These are phyloP conservation scores for Fraxinus ornus DNA, from an alignment of 305 asterid species.

Conservation along the genomic window DNA sequence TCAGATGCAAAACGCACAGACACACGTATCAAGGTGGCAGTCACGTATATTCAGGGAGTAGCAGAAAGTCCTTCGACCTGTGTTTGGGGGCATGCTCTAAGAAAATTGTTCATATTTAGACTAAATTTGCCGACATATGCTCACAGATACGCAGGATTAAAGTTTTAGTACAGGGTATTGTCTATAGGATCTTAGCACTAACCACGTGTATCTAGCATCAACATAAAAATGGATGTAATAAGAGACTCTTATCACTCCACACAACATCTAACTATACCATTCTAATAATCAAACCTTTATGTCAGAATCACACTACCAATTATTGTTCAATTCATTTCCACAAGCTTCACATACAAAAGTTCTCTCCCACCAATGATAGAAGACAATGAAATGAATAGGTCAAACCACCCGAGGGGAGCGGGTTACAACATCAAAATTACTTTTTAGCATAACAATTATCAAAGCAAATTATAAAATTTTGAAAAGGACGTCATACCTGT, in stretches of 20 bases:
- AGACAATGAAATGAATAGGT: not conserved
- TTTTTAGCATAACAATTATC: not conserved
- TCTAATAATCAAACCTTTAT: not conserved
- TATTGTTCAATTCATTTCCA: not conserved
- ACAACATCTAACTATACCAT: not conserved
- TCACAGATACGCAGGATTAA: not conserved
- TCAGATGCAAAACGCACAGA: not conserved
- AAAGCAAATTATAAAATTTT: not conserved
- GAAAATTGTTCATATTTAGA: not conserved
- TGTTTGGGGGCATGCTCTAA: conserved; percentile 2
- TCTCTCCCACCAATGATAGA: not conserved
- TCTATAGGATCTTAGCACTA: not conserved
- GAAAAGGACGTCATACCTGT: conserved; percentile 47
- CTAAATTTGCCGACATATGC: not conserved
- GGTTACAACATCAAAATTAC: not conserved
- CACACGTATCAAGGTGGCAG: not conserved
- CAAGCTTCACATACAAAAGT: not conserved
- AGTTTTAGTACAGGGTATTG: conserved; percentile 11
- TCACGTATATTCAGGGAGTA: not conserved
- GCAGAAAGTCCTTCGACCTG: not conserved
- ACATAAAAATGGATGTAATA: not conserved
- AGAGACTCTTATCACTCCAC: not conserved
- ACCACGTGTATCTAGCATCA: not conserved
- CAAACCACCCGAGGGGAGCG: not conserved
- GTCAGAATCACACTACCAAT: not conserved